A percentile compares a stretch with the other conserved stretches of the same genome.
These are phyloP conservation scores for Flaveria trinervia DNA, from an alignment of 129 eudicot genomes.

Conservation along the genomic window DNA sequence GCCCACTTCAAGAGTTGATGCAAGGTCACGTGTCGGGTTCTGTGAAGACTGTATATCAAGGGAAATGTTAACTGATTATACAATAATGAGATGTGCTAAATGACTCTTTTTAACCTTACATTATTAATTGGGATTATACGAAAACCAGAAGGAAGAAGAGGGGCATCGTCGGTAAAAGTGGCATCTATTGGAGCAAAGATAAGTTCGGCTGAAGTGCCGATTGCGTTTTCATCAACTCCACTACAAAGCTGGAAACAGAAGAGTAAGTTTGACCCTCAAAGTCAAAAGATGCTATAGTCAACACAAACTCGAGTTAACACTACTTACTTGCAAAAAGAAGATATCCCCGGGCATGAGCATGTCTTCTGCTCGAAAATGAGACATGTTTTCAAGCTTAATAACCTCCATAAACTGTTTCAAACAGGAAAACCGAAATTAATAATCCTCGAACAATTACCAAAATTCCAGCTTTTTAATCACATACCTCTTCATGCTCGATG, in stretches of 20 bases:
- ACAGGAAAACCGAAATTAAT: not conserved
- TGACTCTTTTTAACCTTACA: conserved; percentile 35
- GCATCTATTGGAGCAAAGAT: conserved; percentile 98
- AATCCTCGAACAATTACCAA: conserved; percentile 4
- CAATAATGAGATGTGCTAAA: not conserved
- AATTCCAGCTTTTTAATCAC: not conserved
- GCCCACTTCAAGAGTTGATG: conserved; percentile 89
- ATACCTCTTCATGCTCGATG: conserved; percentile 89
- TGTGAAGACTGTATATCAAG: conserved; percentile 55
- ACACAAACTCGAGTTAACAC: not conserved
- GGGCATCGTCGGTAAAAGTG: conserved; percentile 92
- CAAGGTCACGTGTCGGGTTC: conserved; percentile 89
- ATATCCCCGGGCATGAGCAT: conserved; percentile 79
- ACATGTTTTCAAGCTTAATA: conserved; percentile 74
- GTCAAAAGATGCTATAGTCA: not conserved
- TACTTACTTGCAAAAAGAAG: conserved; percentile 85
- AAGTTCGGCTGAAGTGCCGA: conserved; percentile 88
- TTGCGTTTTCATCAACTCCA: conserved; percentile 92
- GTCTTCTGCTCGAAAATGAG: conserved; percentile 66
- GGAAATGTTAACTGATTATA: not conserved
- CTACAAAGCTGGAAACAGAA: conserved; percentile 60
- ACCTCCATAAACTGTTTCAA: conserved; percentile 95
- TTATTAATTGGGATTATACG: conserved; percentile 88
- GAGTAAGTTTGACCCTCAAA: not conserved
- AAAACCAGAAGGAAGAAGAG: conserved; percentile 92